These are phyloP conservation scores for Pleurotus pulmonarius DNA, from an alignment of 768 basidiomycete species.

Conservation along the genomic window DNA sequence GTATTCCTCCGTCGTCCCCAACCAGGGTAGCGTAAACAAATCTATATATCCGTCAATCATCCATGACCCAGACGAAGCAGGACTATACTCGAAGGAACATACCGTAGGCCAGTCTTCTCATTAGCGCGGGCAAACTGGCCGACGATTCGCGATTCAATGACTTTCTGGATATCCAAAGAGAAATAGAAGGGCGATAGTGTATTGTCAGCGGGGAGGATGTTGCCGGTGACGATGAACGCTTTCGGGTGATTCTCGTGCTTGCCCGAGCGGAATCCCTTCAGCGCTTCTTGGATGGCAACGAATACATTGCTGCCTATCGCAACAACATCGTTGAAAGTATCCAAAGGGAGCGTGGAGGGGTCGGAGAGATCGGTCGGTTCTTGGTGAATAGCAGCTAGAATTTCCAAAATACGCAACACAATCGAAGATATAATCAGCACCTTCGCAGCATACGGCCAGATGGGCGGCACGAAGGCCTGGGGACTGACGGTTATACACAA, in stretches of 20 bases:
- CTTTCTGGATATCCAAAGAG: constrained; percentile 21
- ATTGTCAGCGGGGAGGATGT: constrained; percentile 20
- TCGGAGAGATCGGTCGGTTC: constrained; percentile 14
- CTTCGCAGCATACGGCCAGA: too few species aligned
- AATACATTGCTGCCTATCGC: constrained; percentile 17
- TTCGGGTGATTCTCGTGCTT: constrained; percentile 17
- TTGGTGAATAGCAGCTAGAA: not conserved
- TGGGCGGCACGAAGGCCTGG: constrained; percentile 5
- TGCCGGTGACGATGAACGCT: constrained; percentile 28
- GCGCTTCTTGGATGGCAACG: constrained; percentile 22
- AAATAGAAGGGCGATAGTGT: constrained; percentile 8
- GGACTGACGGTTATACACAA: constrained; percentile 39
- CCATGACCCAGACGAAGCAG: not conserved
- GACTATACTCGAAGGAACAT: not conserved
- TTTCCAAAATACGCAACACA: too few species aligned
- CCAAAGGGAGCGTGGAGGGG: constrained; percentile 19
- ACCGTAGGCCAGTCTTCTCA: constrained; percentile 18
- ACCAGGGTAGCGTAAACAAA: constrained; percentile 26
- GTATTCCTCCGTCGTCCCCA: constrained; percentile 13
- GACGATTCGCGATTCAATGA: constrained; percentile 16
- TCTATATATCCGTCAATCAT: constrained; percentile 10
- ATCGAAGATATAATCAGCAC: too few species aligned
- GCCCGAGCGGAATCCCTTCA: constrained; percentile 19
- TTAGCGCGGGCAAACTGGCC: constrained; percentile 18
- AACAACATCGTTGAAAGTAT: constrained; percentile 13